These are phyloP conservation scores for Rubus parviflorus DNA, from an alignment of 306 rosid species.

Conservation along the genomic window DNA sequence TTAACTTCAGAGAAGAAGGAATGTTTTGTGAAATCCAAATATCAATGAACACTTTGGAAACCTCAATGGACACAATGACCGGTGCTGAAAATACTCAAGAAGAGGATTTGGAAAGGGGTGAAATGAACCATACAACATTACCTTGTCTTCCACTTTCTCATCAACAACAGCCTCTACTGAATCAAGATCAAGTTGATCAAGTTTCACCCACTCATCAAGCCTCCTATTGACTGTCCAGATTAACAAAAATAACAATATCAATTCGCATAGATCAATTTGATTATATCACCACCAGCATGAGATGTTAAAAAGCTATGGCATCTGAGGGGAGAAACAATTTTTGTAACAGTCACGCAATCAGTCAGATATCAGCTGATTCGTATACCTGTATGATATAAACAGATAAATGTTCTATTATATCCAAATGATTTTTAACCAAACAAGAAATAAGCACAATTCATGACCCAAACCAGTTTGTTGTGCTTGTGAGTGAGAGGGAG, in stretches of 20 bases:
- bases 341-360: not conserved
- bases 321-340: not conserved
- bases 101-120: not conserved
- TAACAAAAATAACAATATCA: not conserved
- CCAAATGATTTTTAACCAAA: not conserved
- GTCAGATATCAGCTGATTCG: not conserved
- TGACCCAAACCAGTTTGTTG: not conserved
- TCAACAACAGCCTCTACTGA: slow-evolving; percentile 95
- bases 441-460: not conserved
- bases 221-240: slow-evolving; percentile 80
- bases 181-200: slow-evolving; percentile 93
- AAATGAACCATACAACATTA: slow-evolving; percentile 23
- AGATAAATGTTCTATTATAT: not conserved
- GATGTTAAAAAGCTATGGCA: not conserved
- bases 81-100: not conserved
- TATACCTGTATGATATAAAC: not conserved
- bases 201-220: slow-evolving; percentile 99
- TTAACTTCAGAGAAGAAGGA: not conserved
- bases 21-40: not conserved
- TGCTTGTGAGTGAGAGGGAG: not conserved
- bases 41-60: not conserved
- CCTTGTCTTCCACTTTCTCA: slow-evolving; percentile 99
- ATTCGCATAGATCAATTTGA: not conserved
- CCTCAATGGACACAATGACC: not conserved
- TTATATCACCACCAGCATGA: not conserved